Evolutionary conservation across 2,329 filamentous ascomycete genomes (phyloP), one percentile per base, ranked within the genome.

Genomic region (Thelonectria olida): DNA sequence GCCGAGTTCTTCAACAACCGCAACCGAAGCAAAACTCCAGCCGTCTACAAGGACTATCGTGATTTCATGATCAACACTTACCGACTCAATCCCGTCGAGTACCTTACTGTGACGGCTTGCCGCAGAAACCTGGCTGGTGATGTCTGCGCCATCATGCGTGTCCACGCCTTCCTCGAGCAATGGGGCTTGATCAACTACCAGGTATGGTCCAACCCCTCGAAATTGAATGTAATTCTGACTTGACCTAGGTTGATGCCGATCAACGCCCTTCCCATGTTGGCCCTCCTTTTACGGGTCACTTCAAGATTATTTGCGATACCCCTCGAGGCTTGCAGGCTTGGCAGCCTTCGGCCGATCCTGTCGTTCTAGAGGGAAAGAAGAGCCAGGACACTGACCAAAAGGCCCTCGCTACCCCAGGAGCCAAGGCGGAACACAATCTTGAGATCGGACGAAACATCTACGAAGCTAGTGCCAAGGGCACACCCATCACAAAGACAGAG

Each of bases 61-160:
- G 96, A 99, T 75, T 99, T 99, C 75, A 99, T 99, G 96, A 93
- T 99, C 81, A 99, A 99, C 81, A 98, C 96, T 13, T 99, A 99
- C 79, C 90, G 96, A 36, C 82, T 99, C 58, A 99, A 98, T 75
- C 96, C 96, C 5, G 87, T 93, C 54, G 96, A 99, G 78, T 99
- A 99, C 74, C 85, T 99, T 56, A 99, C 96, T 5, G 95, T 99
- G 55, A 99, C 96, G 10, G 96, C 96, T 51, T 99, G 96, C 76
- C 87, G 96, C 66, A 88, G 96, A 68, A 99, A 99, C 76, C 80
- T 99, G 73, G 96, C 96, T 20, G 96, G 96, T 67, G 96, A 99
- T 78, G 96, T 99, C 28, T 99, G 96, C 80, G 95, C 96, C 38
- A 99, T 99, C 71, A 99, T 99, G 96, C 90, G 96, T 67, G 95